Evolutionary conservation across 176 grass and related monocot genomes (phyloP).

Genomic region (Oryza australiensis): DNA sequence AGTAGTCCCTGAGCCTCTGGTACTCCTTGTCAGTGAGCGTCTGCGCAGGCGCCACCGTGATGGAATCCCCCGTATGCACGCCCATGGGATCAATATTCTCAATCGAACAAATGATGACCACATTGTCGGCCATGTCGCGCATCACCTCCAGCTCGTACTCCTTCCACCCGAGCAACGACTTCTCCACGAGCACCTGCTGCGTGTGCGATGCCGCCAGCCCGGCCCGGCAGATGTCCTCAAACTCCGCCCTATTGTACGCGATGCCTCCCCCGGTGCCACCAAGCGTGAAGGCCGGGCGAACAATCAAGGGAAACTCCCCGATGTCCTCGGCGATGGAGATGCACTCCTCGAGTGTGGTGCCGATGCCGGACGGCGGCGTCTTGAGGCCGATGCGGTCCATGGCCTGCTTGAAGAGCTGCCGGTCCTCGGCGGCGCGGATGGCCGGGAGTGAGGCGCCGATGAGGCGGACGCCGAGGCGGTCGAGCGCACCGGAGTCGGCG

Average conservation of each 20-base stretch:
- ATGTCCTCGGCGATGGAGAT: conserved; percentile 68
- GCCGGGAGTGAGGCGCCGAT: conserved; percentile 88
- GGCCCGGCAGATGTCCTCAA: conserved; percentile 80
- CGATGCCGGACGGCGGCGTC: conserved; percentile 90
- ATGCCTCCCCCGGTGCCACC: conserved; percentile 94
- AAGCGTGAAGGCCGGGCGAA: conserved; percentile 90
- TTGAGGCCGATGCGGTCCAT: conserved; percentile 92
- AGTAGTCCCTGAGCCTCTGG: conserved; percentile 84
- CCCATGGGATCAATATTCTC: conserved; percentile 99
- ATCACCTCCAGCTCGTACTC: conserved; percentile 99
- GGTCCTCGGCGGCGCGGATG: conserved; percentile 87
- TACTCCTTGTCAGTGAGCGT: conserved; percentile 96
- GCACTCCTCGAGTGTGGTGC: conserved; percentile 84
- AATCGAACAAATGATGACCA: conserved; percentile 97
- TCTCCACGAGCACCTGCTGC: conserved; percentile 88
- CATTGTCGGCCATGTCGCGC: conserved; percentile 95
- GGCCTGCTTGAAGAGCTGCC: conserved; percentile 87
- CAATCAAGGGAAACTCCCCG: conserved; percentile 82
- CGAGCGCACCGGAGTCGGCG: conserved; percentile 76
- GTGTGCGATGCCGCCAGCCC: conserved; percentile 75
- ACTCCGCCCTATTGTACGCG: conserved; percentile 86
- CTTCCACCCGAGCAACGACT: conserved; percentile 97
- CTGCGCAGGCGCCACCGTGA: conserved; percentile 92
- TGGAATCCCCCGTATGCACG: conserved; percentile 95
- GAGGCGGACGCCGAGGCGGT: conserved; percentile 59